Conservation (phyloP, 192 early-diverging fungal species). For the Entomortierella beljakovae region DNA sequence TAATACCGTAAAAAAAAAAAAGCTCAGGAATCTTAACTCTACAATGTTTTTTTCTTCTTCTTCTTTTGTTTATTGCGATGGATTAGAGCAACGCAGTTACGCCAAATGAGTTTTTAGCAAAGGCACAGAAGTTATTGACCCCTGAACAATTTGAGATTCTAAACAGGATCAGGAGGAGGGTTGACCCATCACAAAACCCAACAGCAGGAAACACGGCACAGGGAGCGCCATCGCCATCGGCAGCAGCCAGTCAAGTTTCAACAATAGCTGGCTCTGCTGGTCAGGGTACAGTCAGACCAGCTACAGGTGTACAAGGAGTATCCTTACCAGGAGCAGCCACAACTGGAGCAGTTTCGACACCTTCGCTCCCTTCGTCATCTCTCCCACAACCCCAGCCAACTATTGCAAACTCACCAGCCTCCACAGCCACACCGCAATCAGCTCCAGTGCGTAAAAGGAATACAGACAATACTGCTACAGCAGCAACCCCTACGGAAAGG, state of each 20-base stretch:
- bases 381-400: not conserved
- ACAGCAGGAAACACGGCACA: not conserved
- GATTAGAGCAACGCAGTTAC: conserved; percentile 54
- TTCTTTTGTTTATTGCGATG: not conserved
- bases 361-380: not conserved
- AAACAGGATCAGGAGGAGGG: conserved; percentile 57
- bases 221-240: conserved; percentile 4
- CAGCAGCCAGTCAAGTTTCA: not conserved
- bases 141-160: conserved; percentile 59
- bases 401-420: conserved; percentile 5
- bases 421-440: conserved; percentile 6
- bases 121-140: conserved; percentile 51
- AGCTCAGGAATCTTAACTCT: not conserved
- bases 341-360: conserved; percentile 7
- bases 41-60: not conserved
- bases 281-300: conserved; percentile 1
- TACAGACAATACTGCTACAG: conserved; percentile 12
- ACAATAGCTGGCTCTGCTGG: not conserved
- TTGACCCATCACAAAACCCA: conserved; percentile 12
- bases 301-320: not conserved
- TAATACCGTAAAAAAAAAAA: not conserved
- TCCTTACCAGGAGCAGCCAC: conserved; percentile 6
- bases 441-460: conserved; percentile 44
- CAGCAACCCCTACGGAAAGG: conserved; percentile 16
- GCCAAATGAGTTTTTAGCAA: conserved; percentile 55